A percentile compares a stretch with the other conserved stretches of the same genome.
These are phyloP conservation scores for Colletotrichum sp. DNA, from an alignment of 2,329 filamentous ascomycete genomes.

Conservation along the genomic window DNA sequence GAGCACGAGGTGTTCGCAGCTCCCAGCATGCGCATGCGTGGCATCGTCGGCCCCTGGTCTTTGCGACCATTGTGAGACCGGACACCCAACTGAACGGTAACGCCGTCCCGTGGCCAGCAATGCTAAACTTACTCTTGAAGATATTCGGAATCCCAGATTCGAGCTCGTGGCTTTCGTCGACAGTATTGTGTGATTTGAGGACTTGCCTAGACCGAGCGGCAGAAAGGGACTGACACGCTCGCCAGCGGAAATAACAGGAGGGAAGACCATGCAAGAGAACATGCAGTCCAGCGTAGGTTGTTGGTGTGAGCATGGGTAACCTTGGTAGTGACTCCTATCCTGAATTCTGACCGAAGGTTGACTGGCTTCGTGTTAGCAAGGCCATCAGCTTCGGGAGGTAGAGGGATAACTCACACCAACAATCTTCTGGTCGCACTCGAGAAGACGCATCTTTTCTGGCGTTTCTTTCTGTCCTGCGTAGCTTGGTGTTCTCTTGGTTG, in stretches of 20 bases:
- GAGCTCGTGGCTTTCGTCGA: slow-evolving; percentile 63
- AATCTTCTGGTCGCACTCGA: slow-evolving; percentile 40
- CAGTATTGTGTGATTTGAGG: slow-evolving; percentile 64
- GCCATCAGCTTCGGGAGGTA: background rate
- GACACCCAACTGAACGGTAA: slow-evolving; percentile 59
- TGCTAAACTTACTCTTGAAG: slow-evolving; percentile 69
- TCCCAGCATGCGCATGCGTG: slow-evolving; percentile 62
- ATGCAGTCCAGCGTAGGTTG: slow-evolving; percentile 61
- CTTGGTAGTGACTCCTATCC: slow-evolving; percentile 60
- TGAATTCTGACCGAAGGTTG: slow-evolving; percentile 66
- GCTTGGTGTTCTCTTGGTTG: slow-evolving; percentile 20
- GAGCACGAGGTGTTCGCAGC: slow-evolving; percentile 67
- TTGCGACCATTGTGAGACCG: slow-evolving; percentile 62
- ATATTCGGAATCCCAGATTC: slow-evolving; percentile 70
- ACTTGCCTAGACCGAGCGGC: slow-evolving; percentile 55
- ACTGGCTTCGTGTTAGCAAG: slow-evolving; percentile 44
- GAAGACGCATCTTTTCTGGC: background rate
- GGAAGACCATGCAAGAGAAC: slow-evolving; percentile 62
- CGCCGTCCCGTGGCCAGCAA: slow-evolving; percentile 65
- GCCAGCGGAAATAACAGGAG: slow-evolving; percentile 60
- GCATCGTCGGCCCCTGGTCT: slow-evolving; percentile 53
- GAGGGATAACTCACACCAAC: slow-evolving; percentile 7
- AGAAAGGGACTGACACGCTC: slow-evolving; percentile 54
- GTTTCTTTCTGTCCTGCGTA: slow-evolving; percentile 8
- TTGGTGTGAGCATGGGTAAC: slow-evolving; percentile 53